Evolutionary conservation across 73 alveolate genomes (phyloP).

Genomic region (Paramecium caudatum): DNA sequence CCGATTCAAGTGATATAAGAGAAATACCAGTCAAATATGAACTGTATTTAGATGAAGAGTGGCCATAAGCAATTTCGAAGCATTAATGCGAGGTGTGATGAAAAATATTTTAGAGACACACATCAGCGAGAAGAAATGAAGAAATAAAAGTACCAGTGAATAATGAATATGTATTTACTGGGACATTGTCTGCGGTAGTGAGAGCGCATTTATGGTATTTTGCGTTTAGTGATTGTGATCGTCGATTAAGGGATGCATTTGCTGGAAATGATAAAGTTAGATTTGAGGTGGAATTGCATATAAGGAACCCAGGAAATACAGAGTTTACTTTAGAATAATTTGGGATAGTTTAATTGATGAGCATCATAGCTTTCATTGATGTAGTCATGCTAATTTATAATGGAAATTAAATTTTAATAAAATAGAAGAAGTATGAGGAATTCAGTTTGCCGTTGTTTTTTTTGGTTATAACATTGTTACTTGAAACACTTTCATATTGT

Average conservation of each 20-base stretch:
- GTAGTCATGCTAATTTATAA: slow-evolving; percentile 37
- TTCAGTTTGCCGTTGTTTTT: slow-evolving; percentile 63
- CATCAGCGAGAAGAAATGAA: slow-evolving; percentile 53
- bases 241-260: not conserved
- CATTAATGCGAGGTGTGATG: slow-evolving; percentile 59
- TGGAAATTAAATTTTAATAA: not conserved
- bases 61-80: slow-evolving; percentile 56
- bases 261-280: not conserved
- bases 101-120: not conserved
- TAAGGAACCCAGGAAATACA: slow-evolving; percentile 65
- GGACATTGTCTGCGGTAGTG: slow-evolving; percentile 30
- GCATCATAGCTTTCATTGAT: slow-evolving; percentile 21
- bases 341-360: slow-evolving; percentile 61
- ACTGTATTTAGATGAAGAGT: slow-evolving; percentile 74
- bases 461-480: slow-evolving; percentile 45
- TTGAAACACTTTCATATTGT: slow-evolving; percentile 39
- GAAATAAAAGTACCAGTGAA: slow-evolving; percentile 57
- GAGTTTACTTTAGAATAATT: slow-evolving; percentile 70
- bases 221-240: slow-evolving; percentile 74
- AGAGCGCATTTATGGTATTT: slow-evolving; percentile 78
- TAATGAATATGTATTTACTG: slow-evolving; percentile 62
- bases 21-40: not conserved
- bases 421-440: slow-evolving; percentile 71
- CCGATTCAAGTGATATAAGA: not conserved
- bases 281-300: slow-evolving; percentile 63